Evolutionary conservation across 2,329 filamentous ascomycete genomes (phyloP), one percentile per base, ranked within the genome.

Genomic region (Cercospora nicotianae): DNA sequence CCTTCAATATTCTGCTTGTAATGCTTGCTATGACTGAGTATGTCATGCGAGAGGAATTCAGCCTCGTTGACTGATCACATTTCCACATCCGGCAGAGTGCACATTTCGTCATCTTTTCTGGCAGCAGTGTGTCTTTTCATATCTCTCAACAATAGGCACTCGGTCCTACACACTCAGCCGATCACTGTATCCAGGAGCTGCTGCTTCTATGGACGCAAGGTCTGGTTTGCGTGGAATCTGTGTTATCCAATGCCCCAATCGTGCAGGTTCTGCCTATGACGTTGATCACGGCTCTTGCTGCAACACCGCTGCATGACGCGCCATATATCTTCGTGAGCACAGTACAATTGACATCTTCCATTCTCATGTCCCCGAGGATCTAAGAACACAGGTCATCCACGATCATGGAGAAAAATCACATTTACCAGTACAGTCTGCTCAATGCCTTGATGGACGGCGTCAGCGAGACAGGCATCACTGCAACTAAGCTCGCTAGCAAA

Each of bases 401-500:
- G 13, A 2, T 16, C 30, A 79, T 79, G 77, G 75, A 76, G 33
- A 65, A 71, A 55, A 81, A 81, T 67, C 77, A 81, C 67, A 78
- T 82, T 48, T 83, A 82, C 73, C 81, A 83, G 70, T 83, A 79
- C 74, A 81, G 78, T 36, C 73, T 82, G 4, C 74, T 83, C 61
- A 80, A 79, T 64, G 81, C 81, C 28, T 72, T 83, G 3, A 83
- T 83, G 81, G 78, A 79, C 61, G 82, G 81, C 16, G 76, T 83
- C 45, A 81, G 80, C 67, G 80, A 83, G 70, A 79, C 80, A 55
- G 83, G 83, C 39, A 84, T 84, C 66, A 75, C 81, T 61, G 83
- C 81, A 59, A 78, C 81, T 48, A 79, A 83, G 72, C 80, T 85
- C 66, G 75, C 80, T 13, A 74, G 77, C 48, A 80, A 83, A 72